Percentiles rank a stretch among this genome's conserved stretches.
Evolutionary conservation across 257 asterid genomes (phyloP).

Genomic region (Eustoma russellianum): DNA sequence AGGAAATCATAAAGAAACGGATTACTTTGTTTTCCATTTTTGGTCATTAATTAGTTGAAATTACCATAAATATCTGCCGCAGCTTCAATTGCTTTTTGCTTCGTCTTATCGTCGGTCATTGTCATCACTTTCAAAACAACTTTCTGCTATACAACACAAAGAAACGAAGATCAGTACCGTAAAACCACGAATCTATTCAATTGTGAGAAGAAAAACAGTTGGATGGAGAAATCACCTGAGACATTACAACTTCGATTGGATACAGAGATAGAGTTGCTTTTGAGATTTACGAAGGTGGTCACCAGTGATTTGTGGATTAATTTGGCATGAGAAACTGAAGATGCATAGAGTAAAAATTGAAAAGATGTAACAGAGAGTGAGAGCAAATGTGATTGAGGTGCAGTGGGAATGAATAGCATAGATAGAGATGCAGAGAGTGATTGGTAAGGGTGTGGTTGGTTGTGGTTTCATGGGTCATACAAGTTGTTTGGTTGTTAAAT

Average conservation of each 20-base stretch:
- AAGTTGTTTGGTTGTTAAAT: too few relatives aligned
- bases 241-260: conserved; percentile 17
- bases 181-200: too few relatives aligned
- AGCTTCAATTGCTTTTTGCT: conserved; percentile 69
- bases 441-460: too few relatives aligned
- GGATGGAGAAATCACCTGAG: conserved; percentile 19
- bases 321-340: too few relatives aligned
- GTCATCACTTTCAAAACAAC: conserved; percentile 23
- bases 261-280: too few relatives aligned
- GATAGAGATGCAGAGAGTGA: background rate
- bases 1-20: background rate
- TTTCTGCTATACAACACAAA: background rate
- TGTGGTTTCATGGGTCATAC: too few relatives aligned
- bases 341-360: background rate
- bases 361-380: too few relatives aligned
- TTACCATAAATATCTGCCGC: conserved; percentile 66
- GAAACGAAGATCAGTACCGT: too few relatives aligned
- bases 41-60: too few relatives aligned
- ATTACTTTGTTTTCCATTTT: background rate
- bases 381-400: too few relatives aligned
- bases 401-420: background rate
- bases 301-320: too few relatives aligned
- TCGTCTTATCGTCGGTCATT: conserved; percentile 67
- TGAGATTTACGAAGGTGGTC: background rate
- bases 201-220: too few relatives aligned